These are phyloP conservation scores for Neurospora sp. DNA, from an alignment of 495 filamentous ascomycete genomes.

Conservation along the genomic window DNA sequence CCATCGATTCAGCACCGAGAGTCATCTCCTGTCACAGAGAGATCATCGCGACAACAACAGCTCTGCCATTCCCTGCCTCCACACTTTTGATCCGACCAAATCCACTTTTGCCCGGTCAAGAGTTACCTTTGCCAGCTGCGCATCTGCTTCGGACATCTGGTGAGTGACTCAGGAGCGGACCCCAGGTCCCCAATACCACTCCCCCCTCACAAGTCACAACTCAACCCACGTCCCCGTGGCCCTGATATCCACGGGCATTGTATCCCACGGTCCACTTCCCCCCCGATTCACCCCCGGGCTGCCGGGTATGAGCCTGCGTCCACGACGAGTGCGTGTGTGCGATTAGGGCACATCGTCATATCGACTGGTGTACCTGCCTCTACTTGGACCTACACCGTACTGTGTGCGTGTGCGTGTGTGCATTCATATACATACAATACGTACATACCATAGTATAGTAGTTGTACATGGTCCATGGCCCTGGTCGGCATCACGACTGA, in stretches of 20 bases:
- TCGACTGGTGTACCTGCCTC: not conserved
- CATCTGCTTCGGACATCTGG: conserved; percentile 20
- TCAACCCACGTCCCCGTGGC: not conserved
- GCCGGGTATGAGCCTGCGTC: not conserved
- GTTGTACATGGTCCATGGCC: not conserved
- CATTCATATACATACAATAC: not conserved
- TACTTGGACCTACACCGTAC: not conserved
- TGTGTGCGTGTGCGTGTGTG: not conserved
- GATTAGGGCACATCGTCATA: conserved; percentile 1
- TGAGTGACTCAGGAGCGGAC: conserved; percentile 29
- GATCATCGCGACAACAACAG: conserved; percentile 44
- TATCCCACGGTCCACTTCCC: not conserved
- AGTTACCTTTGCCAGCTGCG: conserved; percentile 23
- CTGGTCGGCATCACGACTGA: not conserved
- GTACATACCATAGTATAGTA: not conserved
- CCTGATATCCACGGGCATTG: conserved; percentile 2
- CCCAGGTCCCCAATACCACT: not conserved
- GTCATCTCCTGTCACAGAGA: conserved; percentile 43
- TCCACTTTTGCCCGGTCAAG: conserved; percentile 29
- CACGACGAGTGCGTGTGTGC: not conserved
- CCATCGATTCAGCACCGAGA: conserved; percentile 35
- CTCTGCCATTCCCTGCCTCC: conserved; percentile 30
- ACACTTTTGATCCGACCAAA: conserved; percentile 25
- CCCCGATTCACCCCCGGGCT: not conserved
- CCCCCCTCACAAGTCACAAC: not conserved